Evolutionary conservation across 306 rosid genomes (phyloP), one percentile per base, ranked within the genome.

Genomic region (Quillaja saponaria): DNA sequence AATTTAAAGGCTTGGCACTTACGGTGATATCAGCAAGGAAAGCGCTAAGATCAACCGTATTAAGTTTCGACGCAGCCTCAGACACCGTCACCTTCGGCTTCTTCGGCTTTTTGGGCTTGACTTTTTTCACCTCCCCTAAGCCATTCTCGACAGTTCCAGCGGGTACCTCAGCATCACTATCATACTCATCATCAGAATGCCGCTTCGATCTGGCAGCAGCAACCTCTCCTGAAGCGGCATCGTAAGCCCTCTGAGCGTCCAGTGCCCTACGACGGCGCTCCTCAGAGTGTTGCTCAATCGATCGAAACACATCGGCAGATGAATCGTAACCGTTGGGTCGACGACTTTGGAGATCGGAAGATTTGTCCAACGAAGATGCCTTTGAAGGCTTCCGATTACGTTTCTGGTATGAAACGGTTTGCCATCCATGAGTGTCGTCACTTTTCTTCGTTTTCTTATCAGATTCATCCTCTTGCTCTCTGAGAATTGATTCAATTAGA

Each of bases 1-100:
- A 35, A 67, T 55, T 13, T 2, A 72, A 55, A 34, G 17, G 34
- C n/a, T 33, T 17, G 35, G 41, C 34, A 58, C 85, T 74, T 64
- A 86, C 95, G 5, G 83, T 75, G 15, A 82, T 82, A 16, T 87
- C 88, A 17, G 77, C 82, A 3, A 86, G 84, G 58, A 81, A 86
- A 64, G 76, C 59, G 44, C 49, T 71, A 60, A 86, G 86, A 37
- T 78, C 74, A 66, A 19, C 84, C 15, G 77, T 78, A 58, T 78
- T 78, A 53, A 86, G 74, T 64, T 64, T 76, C 8, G 85, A 66
- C 53, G 91, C 88, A 7, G 88, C 90, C 40, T 81, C 95, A 0
- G 77, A 74, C 50, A 83, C 85, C 8, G 90, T 78, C 63, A 74
- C 64, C 78, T 78, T 86, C 15, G 67, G 74, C 73, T 74, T 76